Conservation (phyloP, 345 rosid genomes). For the Populus nigra region DNA sequence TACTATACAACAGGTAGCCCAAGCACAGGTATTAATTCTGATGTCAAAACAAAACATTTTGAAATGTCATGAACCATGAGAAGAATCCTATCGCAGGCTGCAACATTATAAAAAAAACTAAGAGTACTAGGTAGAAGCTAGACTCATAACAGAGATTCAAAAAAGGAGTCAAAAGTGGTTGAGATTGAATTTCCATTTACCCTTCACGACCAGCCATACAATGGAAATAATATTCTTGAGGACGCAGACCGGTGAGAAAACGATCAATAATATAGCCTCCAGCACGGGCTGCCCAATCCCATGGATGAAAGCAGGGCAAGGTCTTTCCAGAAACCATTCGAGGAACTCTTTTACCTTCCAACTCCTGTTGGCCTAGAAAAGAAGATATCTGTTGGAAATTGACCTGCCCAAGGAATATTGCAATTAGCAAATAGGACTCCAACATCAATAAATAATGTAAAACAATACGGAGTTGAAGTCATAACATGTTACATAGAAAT, state of each 20-base stretch:
- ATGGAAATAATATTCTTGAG: conserved; percentile 99
- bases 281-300: conserved; percentile 98
- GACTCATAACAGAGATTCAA: background rate
- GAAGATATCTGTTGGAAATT: conserved; percentile 99
- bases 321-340: conserved; percentile 99
- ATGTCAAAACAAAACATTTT: too few species aligned
- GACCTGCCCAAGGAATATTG: conserved; percentile 55
- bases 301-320: conserved; percentile 86
- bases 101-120: background rate
- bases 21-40: too few species aligned
- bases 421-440: background rate
- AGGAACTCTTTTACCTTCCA: conserved; percentile 97
- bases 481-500: background rate
- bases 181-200: conserved; percentile 38
- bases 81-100: background rate
- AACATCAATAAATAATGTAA: background rate
- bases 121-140: too few species aligned
- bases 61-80: too few species aligned
- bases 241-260: conserved; percentile 96
- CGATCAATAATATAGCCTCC: conserved; percentile 96
- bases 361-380: conserved; percentile 93
- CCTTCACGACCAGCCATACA: conserved; percentile 99
- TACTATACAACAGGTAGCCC: too few species aligned
- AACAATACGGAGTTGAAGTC: background rate
- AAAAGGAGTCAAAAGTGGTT: background rate